Evolutionary conservation across 805 yeast species (phyloP).

Genomic region (Kodamaea sagamina): DNA sequence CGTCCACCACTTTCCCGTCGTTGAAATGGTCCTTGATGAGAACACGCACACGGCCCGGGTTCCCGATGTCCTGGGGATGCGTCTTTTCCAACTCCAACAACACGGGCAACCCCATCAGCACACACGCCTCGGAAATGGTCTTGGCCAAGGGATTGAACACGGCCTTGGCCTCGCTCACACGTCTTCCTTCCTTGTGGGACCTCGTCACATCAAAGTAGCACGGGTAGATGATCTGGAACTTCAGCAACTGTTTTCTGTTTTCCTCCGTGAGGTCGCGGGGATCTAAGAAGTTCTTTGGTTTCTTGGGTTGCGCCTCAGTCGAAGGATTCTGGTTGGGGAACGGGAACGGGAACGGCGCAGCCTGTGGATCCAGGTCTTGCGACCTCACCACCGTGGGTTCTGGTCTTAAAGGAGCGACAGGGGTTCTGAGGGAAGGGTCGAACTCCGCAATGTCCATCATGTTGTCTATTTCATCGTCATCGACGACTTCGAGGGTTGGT

Average conservation of each 20-base stretch:
- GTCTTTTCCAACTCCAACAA: slow-evolving; percentile 77
- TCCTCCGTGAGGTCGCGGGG: slow-evolving; percentile 48
- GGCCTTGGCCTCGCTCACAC: slow-evolving; percentile 68
- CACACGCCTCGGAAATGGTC: slow-evolving; percentile 74
- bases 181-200: slow-evolving; percentile 78
- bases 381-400: slow-evolving; percentile 63
- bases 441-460: slow-evolving; percentile 92
- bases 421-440: slow-evolving; percentile 66
- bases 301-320: slow-evolving; percentile 6
- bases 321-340: slow-evolving; percentile 4
- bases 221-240: slow-evolving; percentile 81
- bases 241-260: slow-evolving; percentile 63
- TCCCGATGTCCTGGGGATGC: slow-evolving; percentile 97
- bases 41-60: slow-evolving; percentile 93
- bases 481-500: slow-evolving; percentile 77
- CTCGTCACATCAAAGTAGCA: slow-evolving; percentile 85
- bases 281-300: slow-evolving; percentile 30
- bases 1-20: slow-evolving; percentile 36
- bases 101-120: slow-evolving; percentile 38
- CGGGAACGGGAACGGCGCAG: slow-evolving; percentile 25
- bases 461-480: slow-evolving; percentile 84
- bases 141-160: slow-evolving; percentile 88
- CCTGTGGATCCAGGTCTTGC: slow-evolving; percentile 46
- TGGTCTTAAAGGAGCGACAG: slow-evolving; percentile 65
- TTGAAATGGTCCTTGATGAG: slow-evolving; percentile 51